Evolutionary conservation across 2,329 filamentous ascomycete species (phyloP), one percentile per base, ranked within the genome.

Genomic region (Rasamsonia emersonii): DNA sequence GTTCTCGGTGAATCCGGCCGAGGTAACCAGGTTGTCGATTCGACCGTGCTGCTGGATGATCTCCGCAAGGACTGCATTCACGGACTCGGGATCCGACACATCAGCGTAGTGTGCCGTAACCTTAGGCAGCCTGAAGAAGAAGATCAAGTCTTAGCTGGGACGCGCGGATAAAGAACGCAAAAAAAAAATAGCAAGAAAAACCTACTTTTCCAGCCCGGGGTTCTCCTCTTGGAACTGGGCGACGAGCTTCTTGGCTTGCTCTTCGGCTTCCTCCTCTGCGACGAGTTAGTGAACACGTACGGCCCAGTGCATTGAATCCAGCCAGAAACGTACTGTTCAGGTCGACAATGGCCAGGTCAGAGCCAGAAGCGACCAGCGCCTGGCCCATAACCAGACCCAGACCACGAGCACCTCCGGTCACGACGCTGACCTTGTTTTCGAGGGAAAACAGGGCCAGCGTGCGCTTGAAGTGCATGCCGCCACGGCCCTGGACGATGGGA

Each of bases 1-100:
- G 67, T 95, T 95, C 67, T 95, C 89, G 9, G 85, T 91, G 65
- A 96, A 94, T 27, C 89, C 89, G 30, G 89, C 89, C n/a, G 86
- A 93, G 16, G 89, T 95, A 49, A 96, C 88, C 16, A 96, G 73
- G 61, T 85, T 80, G 63, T 94, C 86, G 47, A 95, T 86, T 59
- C 82, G 81, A 60, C 80, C 79, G 56, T 94, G 88, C 37, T 73
- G 62, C 29, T 66, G 49, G 30, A 89, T 55, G 44, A 89, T 73
- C 39, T 86, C 80, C 21, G 69, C 65, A 44, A 95, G 71, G 46
- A 82, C 82, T 18, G 67, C 61, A 36, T 82, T 78, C 40, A 95
- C 88, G 5, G 84, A 89, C 29, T 78, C 74, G 14, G 80, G 80
- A 47, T 82, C 76, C 16, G 85, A 79, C 31, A 95, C 89, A 56